Base-by-base conservation (phyloP, 2,329 filamentous ascomycete genomes). In the Ceratocystis albifundus region DNA sequence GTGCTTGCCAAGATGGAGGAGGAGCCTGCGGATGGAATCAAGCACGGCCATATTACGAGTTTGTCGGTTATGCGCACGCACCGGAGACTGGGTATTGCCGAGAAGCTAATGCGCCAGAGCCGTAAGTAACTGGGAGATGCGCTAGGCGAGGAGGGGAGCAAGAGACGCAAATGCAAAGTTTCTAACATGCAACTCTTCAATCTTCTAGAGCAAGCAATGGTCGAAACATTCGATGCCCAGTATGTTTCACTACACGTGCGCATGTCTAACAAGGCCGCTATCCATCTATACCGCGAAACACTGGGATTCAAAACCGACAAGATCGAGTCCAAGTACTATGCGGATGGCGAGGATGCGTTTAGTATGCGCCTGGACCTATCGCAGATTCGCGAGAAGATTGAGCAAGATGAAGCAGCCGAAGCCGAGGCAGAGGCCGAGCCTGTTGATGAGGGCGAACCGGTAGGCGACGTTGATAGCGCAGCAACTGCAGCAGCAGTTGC, bases 1-100 rank as follows among this genome's bases (percentile, higher is more conserved):
- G 94, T 99, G n/a, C 86, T 99, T 30, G 94, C 94, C 64, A 99
- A 99, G 82, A 99, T 99, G 92, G 94, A 99, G 77, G 94, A 99
- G 80, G 94, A 97, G 76, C 93, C 94, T 6, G 74, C 87, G 68
- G 93, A 97, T 75, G 92, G 92, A 67, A 80, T 96, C 50, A 89
- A 88, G 71, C 94, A 97, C 77, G 94, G 94, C 17, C 94, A 99
- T 79, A 97, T 99, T 74, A 99, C 94, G 59, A 92, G 88, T 71
- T 77, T 99, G 73, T 92, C 87, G 73, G 94, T 99, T 55, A 99
- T 97, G 94, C 82, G 94, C 70, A 99, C 94, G 70, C 94, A 99
- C 77, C 80, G 94, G 68, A 79, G 93, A 65, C 76, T 99, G 68
- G 94, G 94, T 0, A 89, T 99, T 70, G 94, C 94, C 6, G 94